Conservation (phyloP, 768 basidiomycete species). For the Mycena epipterygia region DNA sequence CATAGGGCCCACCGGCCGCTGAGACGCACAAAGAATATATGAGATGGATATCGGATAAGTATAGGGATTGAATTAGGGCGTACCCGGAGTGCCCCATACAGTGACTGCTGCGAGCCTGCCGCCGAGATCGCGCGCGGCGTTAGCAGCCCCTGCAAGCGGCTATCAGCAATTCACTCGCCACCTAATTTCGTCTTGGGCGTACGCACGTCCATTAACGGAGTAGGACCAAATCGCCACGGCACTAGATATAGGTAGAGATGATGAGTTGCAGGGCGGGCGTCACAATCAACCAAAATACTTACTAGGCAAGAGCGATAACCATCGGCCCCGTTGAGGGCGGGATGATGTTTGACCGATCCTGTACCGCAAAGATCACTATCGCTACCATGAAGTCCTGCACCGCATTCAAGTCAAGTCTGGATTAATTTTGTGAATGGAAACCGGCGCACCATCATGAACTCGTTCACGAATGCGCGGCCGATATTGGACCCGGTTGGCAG, state of each 20-base stretch:
- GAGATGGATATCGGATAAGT: too few relatives aligned
- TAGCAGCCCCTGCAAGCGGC: slow-evolving; percentile 58
- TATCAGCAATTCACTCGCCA: neutral
- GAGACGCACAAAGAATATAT: neutral
- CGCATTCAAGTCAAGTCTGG: neutral
- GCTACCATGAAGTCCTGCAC: slow-evolving; percentile 61
- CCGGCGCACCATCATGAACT: slow-evolving; percentile 64
- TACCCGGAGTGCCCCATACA: slow-evolving; percentile 67
- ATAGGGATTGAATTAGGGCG: neutral
- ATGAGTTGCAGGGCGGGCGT: neutral
- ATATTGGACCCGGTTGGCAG: slow-evolving; percentile 57
- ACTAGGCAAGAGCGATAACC: slow-evolving; percentile 73
- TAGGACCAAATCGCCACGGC: slow-evolving; percentile 74
- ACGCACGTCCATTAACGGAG: slow-evolving; percentile 54
- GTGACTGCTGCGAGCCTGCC: slow-evolving; percentile 70
- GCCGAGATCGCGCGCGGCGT: slow-evolving; percentile 78
- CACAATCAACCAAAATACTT: slow-evolving; percentile 42
- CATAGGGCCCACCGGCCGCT: slow-evolving; percentile 57
- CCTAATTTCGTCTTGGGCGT: neutral
- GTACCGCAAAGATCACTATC: slow-evolving; percentile 64
- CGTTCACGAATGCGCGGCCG: slow-evolving; percentile 66
- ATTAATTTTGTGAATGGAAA: slow-evolving; percentile 15
- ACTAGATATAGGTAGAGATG: slow-evolving; percentile 55
- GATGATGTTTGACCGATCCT: slow-evolving; percentile 73
- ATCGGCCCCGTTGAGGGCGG: slow-evolving; percentile 68